A percentile compares a stretch with the other conserved stretches of the same genome.
These are phyloP conservation scores for Calamus simplicifolius DNA, from an alignment of 176 grass and related monocot genomes.

Conservation along the genomic window DNA sequence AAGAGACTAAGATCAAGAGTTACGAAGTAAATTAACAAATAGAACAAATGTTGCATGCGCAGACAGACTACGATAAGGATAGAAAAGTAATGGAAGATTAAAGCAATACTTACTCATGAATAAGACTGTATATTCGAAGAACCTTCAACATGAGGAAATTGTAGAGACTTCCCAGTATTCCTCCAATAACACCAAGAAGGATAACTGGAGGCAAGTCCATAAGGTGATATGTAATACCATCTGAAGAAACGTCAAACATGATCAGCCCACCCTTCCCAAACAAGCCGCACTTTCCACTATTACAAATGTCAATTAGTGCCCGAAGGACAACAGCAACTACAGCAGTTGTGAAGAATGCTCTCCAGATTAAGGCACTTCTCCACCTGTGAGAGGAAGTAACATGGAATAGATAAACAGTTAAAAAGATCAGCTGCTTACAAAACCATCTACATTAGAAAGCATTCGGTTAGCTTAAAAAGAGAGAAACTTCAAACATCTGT, in stretches of 20 bases:
- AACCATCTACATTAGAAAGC: no score
- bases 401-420: background rate
- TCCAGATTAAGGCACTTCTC: conserved; percentile 88
- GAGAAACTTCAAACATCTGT: no score
- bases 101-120: conserved; percentile 59
- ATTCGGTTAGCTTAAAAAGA: no score
- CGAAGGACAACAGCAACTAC: conserved; percentile 84
- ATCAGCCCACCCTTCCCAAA: conserved; percentile 81
- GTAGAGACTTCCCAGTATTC: conserved; percentile 66
- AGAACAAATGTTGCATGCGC: no score
- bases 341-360: conserved; percentile 86
- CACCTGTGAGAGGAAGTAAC: conserved; percentile 37
- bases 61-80: background rate
- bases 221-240: conserved; percentile 67
- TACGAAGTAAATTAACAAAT: no score
- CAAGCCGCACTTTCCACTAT: conserved; percentile 52
- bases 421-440: background rate
- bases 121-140: conserved; percentile 39
- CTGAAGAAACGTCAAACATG: conserved; percentile 86
- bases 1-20: no score
- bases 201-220: conserved; percentile 77
- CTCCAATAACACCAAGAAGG: conserved; percentile 77
- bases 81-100: background rate
- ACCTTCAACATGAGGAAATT: conserved; percentile 79
- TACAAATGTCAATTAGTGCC: conserved; percentile 60